These are phyloP conservation scores for Effrenium voratum DNA, from an alignment of 73 alveolate genomes.

Conservation along the genomic window DNA sequence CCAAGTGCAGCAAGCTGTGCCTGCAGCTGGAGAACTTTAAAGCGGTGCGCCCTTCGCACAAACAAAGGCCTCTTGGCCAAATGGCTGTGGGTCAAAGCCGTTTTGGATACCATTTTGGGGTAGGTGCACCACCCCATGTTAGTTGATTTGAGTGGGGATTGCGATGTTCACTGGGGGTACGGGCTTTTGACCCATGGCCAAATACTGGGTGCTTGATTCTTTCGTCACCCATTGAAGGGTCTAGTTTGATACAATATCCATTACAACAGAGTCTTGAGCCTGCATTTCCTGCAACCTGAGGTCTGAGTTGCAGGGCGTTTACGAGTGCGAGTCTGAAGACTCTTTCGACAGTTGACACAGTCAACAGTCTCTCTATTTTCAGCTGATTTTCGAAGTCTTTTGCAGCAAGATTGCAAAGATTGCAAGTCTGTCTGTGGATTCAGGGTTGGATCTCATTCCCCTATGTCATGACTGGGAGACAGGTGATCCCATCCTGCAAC, in stretches of 20 bases:
- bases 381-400: too few species aligned
- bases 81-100: neutral
- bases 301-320: constrained; percentile 6
- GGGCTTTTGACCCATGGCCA: neutral
- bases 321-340: constrained; percentile 49
- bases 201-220: neutral
- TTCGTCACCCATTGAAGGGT: neutral
- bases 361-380: too few species aligned
- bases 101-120: neutral
- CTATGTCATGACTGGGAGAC: too few species aligned
- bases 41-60: neutral
- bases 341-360: constrained; percentile 31
- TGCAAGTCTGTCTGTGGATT: too few species aligned
- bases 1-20: constrained; percentile 48
- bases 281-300: neutral
- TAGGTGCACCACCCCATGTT: neutral
- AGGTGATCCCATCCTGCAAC: too few species aligned
- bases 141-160: too few species aligned
- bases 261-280: neutral
- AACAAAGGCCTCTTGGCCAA: constrained; percentile 25
- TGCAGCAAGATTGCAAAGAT: too few species aligned
- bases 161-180: neutral
- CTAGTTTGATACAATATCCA: neutral
- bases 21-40: constrained; percentile 42
- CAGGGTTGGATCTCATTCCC: too few species aligned